Conservation (phyloP, 768 basidiomycete genomes). For the Mrakia gelida region DNA sequence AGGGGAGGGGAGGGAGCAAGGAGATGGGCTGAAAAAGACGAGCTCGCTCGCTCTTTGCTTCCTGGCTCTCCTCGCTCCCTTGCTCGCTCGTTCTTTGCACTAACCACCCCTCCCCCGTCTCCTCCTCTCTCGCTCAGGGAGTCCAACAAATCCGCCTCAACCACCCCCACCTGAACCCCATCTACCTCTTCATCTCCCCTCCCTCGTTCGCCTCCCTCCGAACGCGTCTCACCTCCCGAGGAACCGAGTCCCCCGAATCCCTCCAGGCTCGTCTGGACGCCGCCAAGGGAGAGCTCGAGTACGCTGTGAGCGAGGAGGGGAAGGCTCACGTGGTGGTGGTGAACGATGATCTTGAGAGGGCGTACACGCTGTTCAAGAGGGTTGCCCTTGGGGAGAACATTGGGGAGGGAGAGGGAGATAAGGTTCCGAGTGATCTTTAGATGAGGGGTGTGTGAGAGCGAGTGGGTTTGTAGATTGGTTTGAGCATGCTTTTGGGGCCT, state of each 20-base stretch:
- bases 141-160: conserved; percentile 78
- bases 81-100: background rate
- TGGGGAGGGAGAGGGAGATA: conserved; percentile 50
- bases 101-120: background rate
- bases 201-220: conserved; percentile 71
- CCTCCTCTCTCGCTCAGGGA: conserved; percentile 54
- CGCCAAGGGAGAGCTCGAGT: conserved; percentile 74
- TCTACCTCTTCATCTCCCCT: conserved; percentile 89
- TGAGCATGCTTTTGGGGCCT: background rate
- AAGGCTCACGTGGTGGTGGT: conserved; percentile 79
- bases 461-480: background rate
- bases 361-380: conserved; percentile 69
- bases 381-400: conserved; percentile 68
- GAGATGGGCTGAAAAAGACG: too few species aligned
- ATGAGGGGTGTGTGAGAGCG: background rate
- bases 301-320: conserved; percentile 59
- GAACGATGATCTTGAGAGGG: conserved; percentile 81
- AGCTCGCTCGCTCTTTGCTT: too few species aligned
- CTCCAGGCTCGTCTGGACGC: conserved; percentile 70
- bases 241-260: conserved; percentile 60
- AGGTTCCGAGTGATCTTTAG: conserved; percentile 51
- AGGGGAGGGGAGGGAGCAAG: too few species aligned
- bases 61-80: background rate
- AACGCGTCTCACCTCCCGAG: conserved; percentile 66
- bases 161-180: conserved; percentile 66